phyloP scores from a whole-genome alignment of 345 rosid genomes.

The Sapria himalayana region DNA sequence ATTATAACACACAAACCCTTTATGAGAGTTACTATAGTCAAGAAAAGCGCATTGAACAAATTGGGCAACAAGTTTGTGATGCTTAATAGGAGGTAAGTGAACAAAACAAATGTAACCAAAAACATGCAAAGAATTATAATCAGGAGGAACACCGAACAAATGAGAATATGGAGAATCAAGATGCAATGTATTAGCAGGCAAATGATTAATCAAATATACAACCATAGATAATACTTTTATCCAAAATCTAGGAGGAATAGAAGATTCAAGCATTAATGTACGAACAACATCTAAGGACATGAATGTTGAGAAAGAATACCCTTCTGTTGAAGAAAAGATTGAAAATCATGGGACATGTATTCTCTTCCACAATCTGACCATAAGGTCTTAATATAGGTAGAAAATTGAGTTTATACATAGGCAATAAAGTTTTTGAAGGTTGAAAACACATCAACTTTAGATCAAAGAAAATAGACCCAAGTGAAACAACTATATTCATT shows the following conservation, averaged over 20 bases:
- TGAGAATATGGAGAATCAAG: background rate
- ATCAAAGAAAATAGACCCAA: background rate
- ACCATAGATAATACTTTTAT: background rate
- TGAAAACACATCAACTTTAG: background rate
- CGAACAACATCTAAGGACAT: slow-evolving; percentile 1
- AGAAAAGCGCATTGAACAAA: background rate
- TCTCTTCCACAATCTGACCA: background rate
- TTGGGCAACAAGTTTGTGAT: background rate
- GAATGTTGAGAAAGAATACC: slow-evolving; percentile 1
- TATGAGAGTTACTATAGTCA: background rate
- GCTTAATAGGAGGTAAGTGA: background rate
- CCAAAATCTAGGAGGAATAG: background rate
- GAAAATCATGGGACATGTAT: background rate
- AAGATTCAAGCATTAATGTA: background rate
- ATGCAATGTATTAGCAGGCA: background rate
- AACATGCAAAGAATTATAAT: background rate
- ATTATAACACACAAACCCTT: too few relatives aligned
- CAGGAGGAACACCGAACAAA: background rate
- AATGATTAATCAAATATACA: background rate
- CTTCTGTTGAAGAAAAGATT: background rate
- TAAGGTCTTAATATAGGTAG: background rate
- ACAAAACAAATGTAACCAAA: background rate
- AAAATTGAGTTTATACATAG: background rate
- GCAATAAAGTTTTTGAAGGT: background rate
- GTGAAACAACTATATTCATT: background rate